Base-by-base conservation (phyloP, 75 land plant genomes). In the Adiantum capillusveneris region DNA sequence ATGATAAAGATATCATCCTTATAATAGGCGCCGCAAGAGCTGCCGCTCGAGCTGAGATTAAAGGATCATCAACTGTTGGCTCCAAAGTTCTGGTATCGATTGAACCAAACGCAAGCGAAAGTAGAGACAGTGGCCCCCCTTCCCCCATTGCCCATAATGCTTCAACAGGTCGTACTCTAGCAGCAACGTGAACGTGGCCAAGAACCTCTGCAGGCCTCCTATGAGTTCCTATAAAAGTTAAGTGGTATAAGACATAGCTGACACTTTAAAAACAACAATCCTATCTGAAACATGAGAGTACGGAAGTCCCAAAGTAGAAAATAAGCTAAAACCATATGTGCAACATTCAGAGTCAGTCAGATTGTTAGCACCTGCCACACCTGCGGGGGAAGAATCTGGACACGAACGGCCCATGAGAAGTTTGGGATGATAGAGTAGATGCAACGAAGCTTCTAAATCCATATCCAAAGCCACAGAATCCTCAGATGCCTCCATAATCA, bases 191-290 rank as follows among this genome's bases (percentile, higher is more conserved):
- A 12, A 95, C 99, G 71, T 86, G 86, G 28, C 99, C 99, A 73
- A 95, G 92, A 29, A 95, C 86, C 63, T 95, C 99, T 57, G 99
- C 99, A 30, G 91, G 97, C 63, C 85, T 73, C 60, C 96, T 66
- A 31, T 80, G 92, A 24, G 66, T 64, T 29, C 99, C 99, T 95
- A 73, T 52, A 84, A 50, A 53, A 31, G 58, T 0, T 25, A 58
- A 29, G 2, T 21, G 14, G 17, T 6, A 51, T 17, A 24, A 19
- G 53, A 9, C n/a, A n/a, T n/a, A n/a, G n/a, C n/a, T n/a, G n/a
- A n/a, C n/a, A n/a, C n/a, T n/a, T n/a, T n/a, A n/a, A n/a, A n/a
- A n/a, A n/a, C n/a, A n/a, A n/a, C n/a, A n/a, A n/a, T n/a, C n/a
- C n/a, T n/a, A n/a, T n/a, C n/a, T n/a, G n/a, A n/a, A n/a, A n/a